Evolutionary conservation across 2,329 filamentous ascomycete genomes (phyloP).

Genomic region (Fusarium succisae): DNA sequence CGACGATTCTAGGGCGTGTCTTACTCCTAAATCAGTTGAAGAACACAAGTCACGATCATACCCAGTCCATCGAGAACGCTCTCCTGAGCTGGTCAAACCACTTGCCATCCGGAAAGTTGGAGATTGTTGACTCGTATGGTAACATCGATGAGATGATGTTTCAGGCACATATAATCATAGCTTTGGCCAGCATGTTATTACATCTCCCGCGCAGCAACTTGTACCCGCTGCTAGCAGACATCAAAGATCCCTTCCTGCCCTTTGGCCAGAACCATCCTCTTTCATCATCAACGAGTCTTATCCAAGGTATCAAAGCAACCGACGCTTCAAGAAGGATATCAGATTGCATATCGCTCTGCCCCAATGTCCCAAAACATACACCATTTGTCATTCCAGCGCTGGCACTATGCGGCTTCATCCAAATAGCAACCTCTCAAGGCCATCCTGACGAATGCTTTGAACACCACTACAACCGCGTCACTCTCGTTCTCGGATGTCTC

Average conservation of each 20-base stretch:
- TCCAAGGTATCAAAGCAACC: conserved; percentile 38
- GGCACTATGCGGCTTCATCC: conserved; percentile 30
- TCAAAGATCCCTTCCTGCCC: conserved; percentile 17
- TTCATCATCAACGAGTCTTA: conserved; percentile 13
- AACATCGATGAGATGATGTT: conserved; percentile 40
- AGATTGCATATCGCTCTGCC: conserved; percentile 31
- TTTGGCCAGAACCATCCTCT: conserved; percentile 13
- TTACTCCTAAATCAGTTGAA: conserved; percentile 22
- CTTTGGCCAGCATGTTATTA: conserved; percentile 30
- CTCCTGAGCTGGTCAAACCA: conserved; percentile 37
- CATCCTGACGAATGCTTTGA: conserved; percentile 37
- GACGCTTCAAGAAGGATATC: conserved; percentile 36
- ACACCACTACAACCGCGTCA: conserved; percentile 36
- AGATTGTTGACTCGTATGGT: conserved; percentile 31
- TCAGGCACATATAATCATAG: conserved; percentile 34
- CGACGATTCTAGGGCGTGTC: conserved; percentile 28
- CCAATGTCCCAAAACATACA: conserved; percentile 33
- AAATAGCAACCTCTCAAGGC: conserved; percentile 30
- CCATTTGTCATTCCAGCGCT: conserved; percentile 32
- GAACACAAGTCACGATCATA: conserved; percentile 27
- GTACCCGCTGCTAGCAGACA: conserved; percentile 7
- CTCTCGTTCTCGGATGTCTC: conserved; percentile 20
- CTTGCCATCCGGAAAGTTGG: conserved; percentile 18
- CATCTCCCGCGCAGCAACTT: conserved; percentile 36
- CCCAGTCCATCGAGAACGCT: conserved; percentile 35